phyloP scores from a whole-genome alignment of 2,329 filamentous ascomycete genomes.

The Calonectria hongkongensis region DNA sequence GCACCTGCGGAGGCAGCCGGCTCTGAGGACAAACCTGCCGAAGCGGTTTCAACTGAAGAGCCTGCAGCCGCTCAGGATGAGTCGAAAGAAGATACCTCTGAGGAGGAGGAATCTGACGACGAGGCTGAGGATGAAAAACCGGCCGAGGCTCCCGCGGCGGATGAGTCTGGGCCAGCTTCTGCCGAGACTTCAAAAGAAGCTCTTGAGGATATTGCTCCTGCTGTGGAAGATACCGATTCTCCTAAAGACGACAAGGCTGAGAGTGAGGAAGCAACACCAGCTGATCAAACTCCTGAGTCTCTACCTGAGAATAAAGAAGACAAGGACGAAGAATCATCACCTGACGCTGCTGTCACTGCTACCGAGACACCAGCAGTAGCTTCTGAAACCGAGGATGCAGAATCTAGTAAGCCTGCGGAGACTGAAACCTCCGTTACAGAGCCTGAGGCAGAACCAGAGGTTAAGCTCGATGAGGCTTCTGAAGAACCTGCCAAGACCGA shows the following conservation, averaged over 20 bases:
- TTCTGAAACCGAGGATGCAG: conserved; percentile 31
- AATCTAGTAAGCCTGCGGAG: conserved; percentile 21
- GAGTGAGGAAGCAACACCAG: conserved; percentile 2
- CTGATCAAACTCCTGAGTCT: conserved; percentile 31
- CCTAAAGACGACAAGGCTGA: conserved; percentile 25
- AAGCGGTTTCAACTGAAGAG: not conserved
- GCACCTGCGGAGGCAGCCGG: conserved; percentile 14
- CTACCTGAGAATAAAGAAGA: conserved; percentile 30
- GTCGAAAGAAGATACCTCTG: conserved; percentile 9
- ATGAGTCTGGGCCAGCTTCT: not conserved
- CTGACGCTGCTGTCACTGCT: conserved; percentile 23
- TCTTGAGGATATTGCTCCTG: not conserved
- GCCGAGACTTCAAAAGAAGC: conserved; percentile 17
- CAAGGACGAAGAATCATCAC: conserved; percentile 21
- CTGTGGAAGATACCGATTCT: conserved; percentile 13
- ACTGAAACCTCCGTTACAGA: conserved; percentile 24
- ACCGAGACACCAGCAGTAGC: conserved; percentile 27
- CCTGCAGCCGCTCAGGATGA: conserved; percentile 26
- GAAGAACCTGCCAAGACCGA: conserved; percentile 25
- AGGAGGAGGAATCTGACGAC: conserved; percentile 16
- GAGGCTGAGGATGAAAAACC: conserved; percentile 27
- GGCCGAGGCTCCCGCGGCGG: not conserved
- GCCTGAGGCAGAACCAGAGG: conserved; percentile 27
- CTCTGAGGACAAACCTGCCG: not conserved
- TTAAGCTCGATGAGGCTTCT: conserved; percentile 1